Evolutionary conservation across 1,284 basidiomycete genomes (phyloP), one percentile per base, ranked within the genome.

Genomic region (Sporisorium graminicola): DNA sequence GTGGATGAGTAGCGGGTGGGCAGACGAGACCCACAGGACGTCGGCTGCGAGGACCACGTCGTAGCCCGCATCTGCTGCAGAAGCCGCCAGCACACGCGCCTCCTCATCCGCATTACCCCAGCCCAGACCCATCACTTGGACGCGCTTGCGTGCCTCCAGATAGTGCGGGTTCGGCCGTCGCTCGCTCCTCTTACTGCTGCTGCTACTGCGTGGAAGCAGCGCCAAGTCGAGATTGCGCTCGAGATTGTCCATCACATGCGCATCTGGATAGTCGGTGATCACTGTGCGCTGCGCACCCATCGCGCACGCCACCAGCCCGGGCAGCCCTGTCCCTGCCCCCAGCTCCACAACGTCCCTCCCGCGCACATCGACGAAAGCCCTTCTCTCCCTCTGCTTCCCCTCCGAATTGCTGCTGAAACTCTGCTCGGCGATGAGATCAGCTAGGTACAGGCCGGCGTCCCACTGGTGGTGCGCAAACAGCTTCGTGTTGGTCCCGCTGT

Each of bases 381-480:
- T 50, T 4, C 13, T 33, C 27, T 33, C 37, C 20, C n/a, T 55
- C 20, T 52, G 20, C 42, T 69, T 65, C 16, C 47, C 58, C 6
- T 24, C 27, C 20, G 20, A 43, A n/a, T n/a, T n/a, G n/a, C 35
- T 40, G 22, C 31, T 44, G 9, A 20, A 6, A 51, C 65, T 59
- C 8, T 67, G 65, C 6, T 75, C 70, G 0, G 65, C 77, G 7
- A 83, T 68, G 24, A 81, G 50, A 27, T 79, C 69, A 0, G 81
- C 81, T 10, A 84, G 69, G 37, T 73, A 69, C 24, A 80, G 65
- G 16, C 82, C 82, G 4, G 82, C 80, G 65, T 84, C 82, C 82
- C 82, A 84, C 58, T 84, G 82, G 54, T 82, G 73, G 52, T 84
- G 82, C 27, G 82, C 82, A 61, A 84, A 84, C 9, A 84, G 75